Percentiles rank a stretch among this genome's conserved stretches.
phyloP scores from a whole-genome alignment of 148 eudicot species.

The Rhododendron williamsianum region DNA sequence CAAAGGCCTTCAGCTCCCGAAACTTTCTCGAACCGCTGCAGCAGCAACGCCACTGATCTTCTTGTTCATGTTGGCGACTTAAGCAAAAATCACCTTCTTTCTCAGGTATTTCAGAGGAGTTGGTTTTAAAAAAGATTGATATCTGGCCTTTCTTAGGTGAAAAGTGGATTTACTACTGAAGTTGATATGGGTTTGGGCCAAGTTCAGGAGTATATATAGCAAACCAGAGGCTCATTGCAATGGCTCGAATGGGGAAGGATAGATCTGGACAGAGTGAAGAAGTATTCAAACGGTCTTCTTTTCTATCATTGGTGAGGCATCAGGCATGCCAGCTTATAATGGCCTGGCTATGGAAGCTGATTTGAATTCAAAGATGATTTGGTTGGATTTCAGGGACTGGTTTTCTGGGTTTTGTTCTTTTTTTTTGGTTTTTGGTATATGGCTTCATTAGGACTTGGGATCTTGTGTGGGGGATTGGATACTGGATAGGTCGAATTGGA shows the following conservation, averaged over 20 bases:
- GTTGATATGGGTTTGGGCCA: constrained; percentile 1
- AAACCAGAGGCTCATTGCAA: not conserved
- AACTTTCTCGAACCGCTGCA: constrained; percentile 17
- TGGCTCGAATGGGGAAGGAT: not conserved
- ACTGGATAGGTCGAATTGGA: too few relatives aligned
- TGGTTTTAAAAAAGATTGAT: not conserved
- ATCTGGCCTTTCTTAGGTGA: not conserved
- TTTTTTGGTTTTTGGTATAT: not conserved
- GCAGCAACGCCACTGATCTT: constrained; percentile 19
- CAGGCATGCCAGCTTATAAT: constrained; percentile 7
- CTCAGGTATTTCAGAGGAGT: not conserved
- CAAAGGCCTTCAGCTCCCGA: constrained; percentile 23
- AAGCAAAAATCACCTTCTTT: not conserved
- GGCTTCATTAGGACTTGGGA: not conserved
- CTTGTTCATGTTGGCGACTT: constrained; percentile 20
- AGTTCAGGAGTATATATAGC: constrained; percentile 6
- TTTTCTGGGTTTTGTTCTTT: not conserved
- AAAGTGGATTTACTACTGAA: not conserved
- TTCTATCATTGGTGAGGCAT: not conserved
- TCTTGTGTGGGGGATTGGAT: not conserved
- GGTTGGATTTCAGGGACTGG: not conserved
- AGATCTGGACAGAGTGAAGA: not conserved
- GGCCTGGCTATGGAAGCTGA: not conserved
- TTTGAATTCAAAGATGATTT: not conserved
- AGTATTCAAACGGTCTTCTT: not conserved